Evolutionary conservation across 2,329 filamentous ascomycete genomes (phyloP), one percentile per base, ranked within the genome.

Genomic region (Drechslerella dactyloides): DNA sequence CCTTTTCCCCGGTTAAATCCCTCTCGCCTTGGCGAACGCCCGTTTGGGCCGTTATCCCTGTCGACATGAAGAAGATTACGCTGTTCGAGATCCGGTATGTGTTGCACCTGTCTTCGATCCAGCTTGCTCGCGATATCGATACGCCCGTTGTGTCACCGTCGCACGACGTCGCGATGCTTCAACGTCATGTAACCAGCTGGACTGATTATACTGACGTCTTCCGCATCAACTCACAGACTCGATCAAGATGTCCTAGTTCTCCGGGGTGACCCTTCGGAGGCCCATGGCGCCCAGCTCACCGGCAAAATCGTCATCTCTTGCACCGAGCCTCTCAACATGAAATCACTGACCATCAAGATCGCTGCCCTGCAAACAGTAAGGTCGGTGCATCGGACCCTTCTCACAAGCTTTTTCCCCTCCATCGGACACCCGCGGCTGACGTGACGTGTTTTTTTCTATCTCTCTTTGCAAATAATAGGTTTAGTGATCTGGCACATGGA

Each of bases 221-320:
- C 51, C n/a, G n/a, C 65, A 68, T 74, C 73, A 53, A 69, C 30
- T 74, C 57, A 17, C 76, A 92, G 90, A 58, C 84, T 93, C 70
- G 89, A 93, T 58, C 88, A 89, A 77, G 88, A 91, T 76, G 90
- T 93, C 65, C 86, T 93, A 69, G 87, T 93, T 30, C 89, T 94
- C 74, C 87, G 90, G 59, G 90, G 90, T 70, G 84, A 82, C 75
- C 87, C 90, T 64, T 84, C 89, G 78, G 90, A 93, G 78, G 89
- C 90, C 52, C 85, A 89, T 48, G 90, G 89, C 73, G 89, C 91
- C 76, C 80, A 90, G 60, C 81, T 94, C 75, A 90, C 88, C 77
- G 90, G 90, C 52, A 86, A 85, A 23, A 81, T 93, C 33, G 88
- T 93, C 37, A 82, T 93, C 37, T 93, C 90, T 77, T 82, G 93